Evolutionary conservation across 352 stramenopile genomes (phyloP), one percentile per base, ranked within the genome.

Genomic region (Phytophthora vignae): DNA sequence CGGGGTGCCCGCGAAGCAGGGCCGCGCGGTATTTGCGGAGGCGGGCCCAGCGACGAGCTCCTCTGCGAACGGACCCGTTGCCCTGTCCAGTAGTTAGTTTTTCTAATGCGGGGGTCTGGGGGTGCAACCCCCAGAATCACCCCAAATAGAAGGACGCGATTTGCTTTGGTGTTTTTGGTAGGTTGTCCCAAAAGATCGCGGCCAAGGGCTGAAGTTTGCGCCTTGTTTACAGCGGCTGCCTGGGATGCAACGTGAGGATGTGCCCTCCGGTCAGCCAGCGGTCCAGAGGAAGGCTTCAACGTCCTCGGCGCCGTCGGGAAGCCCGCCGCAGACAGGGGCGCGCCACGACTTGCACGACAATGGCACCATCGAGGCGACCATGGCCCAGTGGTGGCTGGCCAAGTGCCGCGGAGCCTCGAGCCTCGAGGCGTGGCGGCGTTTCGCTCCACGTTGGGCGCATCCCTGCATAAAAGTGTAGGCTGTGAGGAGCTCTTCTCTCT

Each of bases 241-340:
- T 14, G 27, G 44, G 66, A 69, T 64, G 60, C 58, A 73, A 59
- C 64, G 66, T 63, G 44, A 58, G 52, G 66, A 68, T 68, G 58
- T 63, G 66, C 33, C 5, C 11, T 29, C 7, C 22, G 22, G 27
- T 60, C 63, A 64, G 33, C 60, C 60, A 65, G 53, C 21, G 56
- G 6, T 50, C 33, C 44, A 33, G 31, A 57, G 59, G 55, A 46
- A 59, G 49, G 48, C 38, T 67, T 73, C 58, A 67, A 72, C 14
- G 25, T 61, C 29, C 15, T 1, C 5, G 54, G 33, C 33, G 38
- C 55, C 27, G 4, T 29, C 38, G 61, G 52, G 61, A 68, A 61
- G 31, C 29, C 5, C 6, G 25, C 31, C 27, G 42, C 42, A 69
- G 53, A 69, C 62, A 57, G 62, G 49, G 52, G 27, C 22, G 40